phyloP scores from a whole-genome alignment of 495 filamentous ascomycete species.

The Penicillium subrubescens region DNA sequence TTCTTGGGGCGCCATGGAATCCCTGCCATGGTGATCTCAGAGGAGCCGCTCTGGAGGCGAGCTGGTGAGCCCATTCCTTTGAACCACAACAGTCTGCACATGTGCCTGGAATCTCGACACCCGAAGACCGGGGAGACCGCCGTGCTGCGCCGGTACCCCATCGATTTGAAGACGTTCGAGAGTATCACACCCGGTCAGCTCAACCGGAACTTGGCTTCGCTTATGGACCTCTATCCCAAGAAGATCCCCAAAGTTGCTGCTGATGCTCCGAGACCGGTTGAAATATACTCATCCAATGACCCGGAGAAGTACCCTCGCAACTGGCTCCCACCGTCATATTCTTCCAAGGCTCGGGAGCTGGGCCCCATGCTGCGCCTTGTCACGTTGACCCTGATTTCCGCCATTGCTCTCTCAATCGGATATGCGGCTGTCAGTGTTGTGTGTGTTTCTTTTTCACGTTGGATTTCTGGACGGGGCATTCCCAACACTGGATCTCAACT shows the following conservation, averaged over 20 bases:
- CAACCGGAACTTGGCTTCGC: constrained; percentile 71
- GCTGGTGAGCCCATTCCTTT: constrained; percentile 46
- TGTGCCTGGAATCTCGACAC: constrained; percentile 67
- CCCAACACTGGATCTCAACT: constrained; percentile 24
- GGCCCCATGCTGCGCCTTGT: constrained; percentile 43
- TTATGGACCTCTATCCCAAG: constrained; percentile 54
- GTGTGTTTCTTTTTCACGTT: constrained; percentile 30
- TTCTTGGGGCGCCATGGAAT: constrained; percentile 68
- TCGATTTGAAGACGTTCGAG: constrained; percentile 72
- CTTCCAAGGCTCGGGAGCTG: constrained; percentile 39
- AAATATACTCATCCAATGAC: constrained; percentile 22
- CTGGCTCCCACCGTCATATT: constrained; percentile 30
- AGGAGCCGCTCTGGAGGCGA: constrained; percentile 56
- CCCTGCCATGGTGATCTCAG: constrained; percentile 68
- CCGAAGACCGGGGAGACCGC: constrained; percentile 48
- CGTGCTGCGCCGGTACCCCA: constrained; percentile 62
- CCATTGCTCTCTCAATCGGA: constrained; percentile 39
- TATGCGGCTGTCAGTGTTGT: constrained; percentile 33
- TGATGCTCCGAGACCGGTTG: constrained; percentile 12
- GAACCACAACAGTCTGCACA: constrained; percentile 61
- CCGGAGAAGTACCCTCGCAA: constrained; percentile 35
- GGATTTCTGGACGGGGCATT: constrained; percentile 27
- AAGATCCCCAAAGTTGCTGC: constrained; percentile 30
- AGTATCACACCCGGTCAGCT: constrained; percentile 73
- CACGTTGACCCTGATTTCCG: constrained; percentile 43